These are phyloP conservation scores for Proliferodiscus dingleyae DNA, from an alignment of 2,329 filamentous ascomycete species.

Conservation along the genomic window DNA sequence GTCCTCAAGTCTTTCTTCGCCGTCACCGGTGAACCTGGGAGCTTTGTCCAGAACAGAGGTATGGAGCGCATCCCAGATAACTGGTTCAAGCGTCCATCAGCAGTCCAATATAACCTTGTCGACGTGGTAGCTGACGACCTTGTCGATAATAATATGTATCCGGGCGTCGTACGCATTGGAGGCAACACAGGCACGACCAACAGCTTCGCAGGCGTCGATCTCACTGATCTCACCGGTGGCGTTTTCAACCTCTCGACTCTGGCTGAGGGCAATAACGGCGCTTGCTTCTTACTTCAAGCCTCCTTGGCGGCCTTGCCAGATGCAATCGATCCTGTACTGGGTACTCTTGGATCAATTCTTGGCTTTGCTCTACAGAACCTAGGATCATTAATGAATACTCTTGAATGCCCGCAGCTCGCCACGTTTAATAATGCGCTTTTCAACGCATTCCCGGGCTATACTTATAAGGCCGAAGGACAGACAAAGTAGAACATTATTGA, in stretches of 20 bases:
- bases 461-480: too few relatives aligned
- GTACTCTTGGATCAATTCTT: conserved; percentile 2
- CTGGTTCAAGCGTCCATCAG: neutral
- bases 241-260: conserved; percentile 40
- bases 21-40: neutral
- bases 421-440: conserved; percentile 10
- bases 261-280: conserved; percentile 43
- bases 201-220: conserved; percentile 44
- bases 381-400: neutral
- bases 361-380: conserved; percentile 4
- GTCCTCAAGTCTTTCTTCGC: conserved; percentile 8
- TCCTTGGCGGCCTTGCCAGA: conserved; percentile 1
- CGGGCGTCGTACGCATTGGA: conserved; percentile 33
- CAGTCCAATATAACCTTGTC: too few relatives aligned
- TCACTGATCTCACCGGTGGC: conserved; percentile 36
- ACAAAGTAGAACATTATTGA: too few relatives aligned
- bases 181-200: conserved; percentile 50
- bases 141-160: conserved; percentile 34
- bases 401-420: conserved; percentile 11
- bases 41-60: neutral
- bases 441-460: conserved; percentile 13
- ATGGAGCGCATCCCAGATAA: neutral
- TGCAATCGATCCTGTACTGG: neutral
- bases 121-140: conserved; percentile 34
- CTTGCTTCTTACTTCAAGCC: conserved; percentile 34